phyloP scores from a whole-genome alignment of 2,329 filamentous ascomycete genomes.

The Pleomassaria siparia region DNA sequence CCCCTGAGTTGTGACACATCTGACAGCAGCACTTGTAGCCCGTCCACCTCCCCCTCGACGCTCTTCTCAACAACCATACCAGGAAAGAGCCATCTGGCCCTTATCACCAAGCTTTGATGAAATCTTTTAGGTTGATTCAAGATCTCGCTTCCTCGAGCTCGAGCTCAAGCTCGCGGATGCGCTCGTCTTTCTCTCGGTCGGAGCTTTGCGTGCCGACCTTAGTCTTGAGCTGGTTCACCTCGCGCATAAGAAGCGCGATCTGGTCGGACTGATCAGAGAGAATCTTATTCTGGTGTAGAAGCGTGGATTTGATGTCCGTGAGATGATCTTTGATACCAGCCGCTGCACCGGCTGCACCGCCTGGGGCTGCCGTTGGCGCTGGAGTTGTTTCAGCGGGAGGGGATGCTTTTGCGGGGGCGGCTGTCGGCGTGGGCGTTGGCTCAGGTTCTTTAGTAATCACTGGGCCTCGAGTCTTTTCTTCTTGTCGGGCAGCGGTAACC shows the following conservation, averaged over 20 bases:
- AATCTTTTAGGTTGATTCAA: constrained; percentile 10
- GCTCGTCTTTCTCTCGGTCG: constrained; percentile 44
- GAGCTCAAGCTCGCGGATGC: constrained; percentile 43
- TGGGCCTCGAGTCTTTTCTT: constrained; percentile 43
- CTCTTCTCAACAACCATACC: not conserved
- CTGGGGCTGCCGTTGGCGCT: constrained; percentile 40
- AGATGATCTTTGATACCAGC: constrained; percentile 66
- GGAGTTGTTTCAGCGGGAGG: constrained; percentile 42
- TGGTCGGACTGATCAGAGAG: constrained; percentile 77
- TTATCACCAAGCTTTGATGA: not conserved
- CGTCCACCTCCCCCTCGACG: not conserved
- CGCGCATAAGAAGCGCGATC: constrained; percentile 70
- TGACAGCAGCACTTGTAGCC: not conserved
- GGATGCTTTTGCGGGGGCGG: constrained; percentile 37
- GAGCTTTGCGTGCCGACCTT: constrained; percentile 58
- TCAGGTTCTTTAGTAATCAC: constrained; percentile 44
- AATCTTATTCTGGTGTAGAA: constrained; percentile 65
- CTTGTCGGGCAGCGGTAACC: constrained; percentile 37
- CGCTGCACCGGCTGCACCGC: constrained; percentile 48
- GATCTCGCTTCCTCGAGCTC: constrained; percentile 45
- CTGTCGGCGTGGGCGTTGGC: constrained; percentile 46
- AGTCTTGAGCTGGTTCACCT: constrained; percentile 66
- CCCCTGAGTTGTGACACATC: not conserved
- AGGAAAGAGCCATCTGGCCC: constrained; percentile 8
- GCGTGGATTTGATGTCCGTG: constrained; percentile 73